These are phyloP conservation scores for Schwanniomyces occidentalis DNA, from an alignment of 805 yeast species.

Conservation along the genomic window DNA sequence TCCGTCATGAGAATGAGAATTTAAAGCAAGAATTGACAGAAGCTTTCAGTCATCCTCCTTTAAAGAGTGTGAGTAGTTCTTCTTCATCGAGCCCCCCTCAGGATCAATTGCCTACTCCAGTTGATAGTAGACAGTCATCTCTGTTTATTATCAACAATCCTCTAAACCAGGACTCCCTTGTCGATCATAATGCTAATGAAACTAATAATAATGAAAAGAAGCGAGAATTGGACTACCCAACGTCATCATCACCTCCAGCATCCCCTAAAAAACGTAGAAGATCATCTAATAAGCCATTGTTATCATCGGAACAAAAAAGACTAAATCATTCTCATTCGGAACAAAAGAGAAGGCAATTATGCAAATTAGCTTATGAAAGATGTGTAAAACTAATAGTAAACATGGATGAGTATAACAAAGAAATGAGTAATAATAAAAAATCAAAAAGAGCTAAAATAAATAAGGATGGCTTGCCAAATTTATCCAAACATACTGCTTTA, in stretches of 20 bases:
- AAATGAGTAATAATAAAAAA: constrained; percentile 28
- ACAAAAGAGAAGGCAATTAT: constrained; percentile 44
- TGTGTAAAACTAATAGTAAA: constrained; percentile 41
- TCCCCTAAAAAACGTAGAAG: constrained; percentile 25
- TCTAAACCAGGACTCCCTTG: not conserved
- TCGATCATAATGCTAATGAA: constrained; percentile 8
- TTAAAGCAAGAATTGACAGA: constrained; percentile 30
- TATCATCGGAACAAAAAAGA: constrained; percentile 40
- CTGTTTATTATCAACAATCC: constrained; percentile 8
- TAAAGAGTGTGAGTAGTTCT: constrained; percentile 13
- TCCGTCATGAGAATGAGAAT: constrained; percentile 11
- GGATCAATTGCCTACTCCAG: constrained; percentile 34
- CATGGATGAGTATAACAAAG: constrained; percentile 37
- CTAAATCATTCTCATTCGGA: constrained; percentile 44
- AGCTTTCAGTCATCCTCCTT: constrained; percentile 32
- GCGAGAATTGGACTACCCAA: not conserved
- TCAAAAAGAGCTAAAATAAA: constrained; percentile 39
- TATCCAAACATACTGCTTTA: constrained; percentile 45
- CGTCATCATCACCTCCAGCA: constrained; percentile 6
- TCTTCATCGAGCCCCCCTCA: constrained; percentile 4
- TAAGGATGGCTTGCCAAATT: constrained; percentile 47
- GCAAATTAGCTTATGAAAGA: constrained; percentile 45
- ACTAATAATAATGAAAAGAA: constrained; percentile 2
- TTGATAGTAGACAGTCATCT: constrained; percentile 30
- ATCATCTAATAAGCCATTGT: constrained; percentile 34